Evolutionary conservation across 202 grass and related monocot genomes (phyloP).

Genomic region (Eragrostis tef): DNA sequence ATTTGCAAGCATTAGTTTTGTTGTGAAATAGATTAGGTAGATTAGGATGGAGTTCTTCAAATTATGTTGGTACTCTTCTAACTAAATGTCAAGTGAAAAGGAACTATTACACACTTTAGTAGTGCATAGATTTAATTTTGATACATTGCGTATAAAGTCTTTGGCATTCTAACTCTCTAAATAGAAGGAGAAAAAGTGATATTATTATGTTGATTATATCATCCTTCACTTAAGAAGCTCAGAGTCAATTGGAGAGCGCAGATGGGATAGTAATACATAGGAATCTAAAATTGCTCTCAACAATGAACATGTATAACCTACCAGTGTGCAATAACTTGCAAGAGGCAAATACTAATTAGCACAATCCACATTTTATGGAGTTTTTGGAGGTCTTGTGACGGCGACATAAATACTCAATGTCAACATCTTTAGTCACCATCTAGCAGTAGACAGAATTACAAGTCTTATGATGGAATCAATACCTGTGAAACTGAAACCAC

Average conservation of each 20-base stretch:
- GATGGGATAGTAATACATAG: background rate
- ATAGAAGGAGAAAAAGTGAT: background rate
- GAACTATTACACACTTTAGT: background rate
- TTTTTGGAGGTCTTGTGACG: background rate
- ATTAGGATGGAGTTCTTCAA: constrained; percentile 8
- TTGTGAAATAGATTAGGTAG: background rate
- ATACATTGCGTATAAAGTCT: constrained; percentile 6
- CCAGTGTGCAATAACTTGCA: background rate
- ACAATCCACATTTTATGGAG: background rate
- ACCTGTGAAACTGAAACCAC: background rate
- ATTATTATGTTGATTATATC: background rate
- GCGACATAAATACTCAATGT: background rate
- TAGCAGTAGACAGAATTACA: background rate
- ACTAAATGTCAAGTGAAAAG: background rate
- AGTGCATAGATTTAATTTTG: constrained; percentile 15
- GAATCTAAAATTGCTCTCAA: constrained; percentile 6
- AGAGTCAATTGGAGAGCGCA: background rate
- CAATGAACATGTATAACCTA: background rate
- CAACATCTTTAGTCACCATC: background rate
- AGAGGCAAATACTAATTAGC: background rate
- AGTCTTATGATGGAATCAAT: background rate
- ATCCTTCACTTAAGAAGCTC: background rate
- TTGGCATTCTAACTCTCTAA: background rate
- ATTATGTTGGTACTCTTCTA: background rate
- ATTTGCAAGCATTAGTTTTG: constrained; percentile 7